These are phyloP conservation scores for Byssochlamys sp. DNA, from an alignment of 2,329 filamentous ascomycete genomes.

Conservation along the genomic window DNA sequence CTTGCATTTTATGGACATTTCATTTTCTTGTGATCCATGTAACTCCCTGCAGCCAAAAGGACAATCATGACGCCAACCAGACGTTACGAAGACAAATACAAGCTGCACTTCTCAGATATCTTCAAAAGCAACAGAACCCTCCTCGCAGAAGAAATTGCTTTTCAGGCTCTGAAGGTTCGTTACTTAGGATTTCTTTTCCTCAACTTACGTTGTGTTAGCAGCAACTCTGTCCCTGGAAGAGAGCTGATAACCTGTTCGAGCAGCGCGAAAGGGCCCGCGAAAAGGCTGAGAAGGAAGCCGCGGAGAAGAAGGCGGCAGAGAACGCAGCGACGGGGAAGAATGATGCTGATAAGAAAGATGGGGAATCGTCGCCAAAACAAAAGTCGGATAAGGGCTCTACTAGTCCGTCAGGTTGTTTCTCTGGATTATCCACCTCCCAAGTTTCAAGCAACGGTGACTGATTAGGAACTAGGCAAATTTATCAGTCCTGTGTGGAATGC, in stretches of 20 bases:
- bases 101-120: conserved; percentile 12
- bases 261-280: background rate
- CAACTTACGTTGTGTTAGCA: background rate
- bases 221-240: background rate
- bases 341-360: background rate
- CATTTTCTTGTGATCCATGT: background rate
- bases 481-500: conserved; percentile 9
- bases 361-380: background rate
- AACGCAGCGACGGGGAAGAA: background rate
- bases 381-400: background rate
- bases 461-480: background rate
- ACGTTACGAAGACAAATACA: background rate
- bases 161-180: conserved; percentile 9
- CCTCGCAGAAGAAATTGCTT: conserved; percentile 7
- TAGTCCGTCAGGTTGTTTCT: background rate
- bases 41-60: background rate
- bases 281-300: background rate
- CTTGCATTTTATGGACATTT: background rate
- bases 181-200: background rate
- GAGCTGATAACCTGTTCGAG: background rate
- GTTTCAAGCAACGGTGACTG: background rate
- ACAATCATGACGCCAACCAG: background rate
- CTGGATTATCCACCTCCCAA: background rate
- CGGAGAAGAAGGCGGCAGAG: background rate
- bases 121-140: conserved; percentile 14